Percentiles rank a stretch among this genome's conserved stretches.
Conservation (phyloP, 208 protist species). For the Herpetomonas samuelpessoai region DNA sequence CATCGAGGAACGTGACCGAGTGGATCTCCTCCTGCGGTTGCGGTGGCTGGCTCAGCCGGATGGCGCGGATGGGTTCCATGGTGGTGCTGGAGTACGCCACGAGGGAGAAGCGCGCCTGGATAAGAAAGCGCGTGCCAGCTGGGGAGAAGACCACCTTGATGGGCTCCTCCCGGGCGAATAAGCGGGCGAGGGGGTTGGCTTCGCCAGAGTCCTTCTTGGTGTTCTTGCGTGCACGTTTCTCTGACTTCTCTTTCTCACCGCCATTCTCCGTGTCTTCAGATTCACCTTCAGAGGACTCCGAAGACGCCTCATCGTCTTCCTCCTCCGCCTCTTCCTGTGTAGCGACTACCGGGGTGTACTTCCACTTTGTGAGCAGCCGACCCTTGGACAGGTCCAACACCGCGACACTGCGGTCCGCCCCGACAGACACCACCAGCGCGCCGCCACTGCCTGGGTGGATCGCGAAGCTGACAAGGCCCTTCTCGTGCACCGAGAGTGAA, state of each 20-base stretch:
- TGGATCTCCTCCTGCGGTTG: conserved; percentile 58
- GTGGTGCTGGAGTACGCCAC: conserved; percentile 45
- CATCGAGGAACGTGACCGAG: conserved; percentile 28
- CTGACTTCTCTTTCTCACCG: no score
- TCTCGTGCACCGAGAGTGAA: conserved; percentile 56
- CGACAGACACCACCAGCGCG: conserved; percentile 48
- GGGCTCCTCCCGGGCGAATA: conserved; percentile 31
- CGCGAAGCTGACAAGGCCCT: conserved; percentile 32
- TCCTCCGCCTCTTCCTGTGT: conserved; percentile 4
- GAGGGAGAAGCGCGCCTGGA: conserved; percentile 49
- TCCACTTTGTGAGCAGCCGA: conserved; percentile 74
- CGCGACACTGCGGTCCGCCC: conserved; percentile 51
- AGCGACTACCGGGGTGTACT: conserved; percentile 32
- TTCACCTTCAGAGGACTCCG: neutral
- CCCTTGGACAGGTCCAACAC: conserved; percentile 59
- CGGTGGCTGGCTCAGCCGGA: conserved; percentile 18
- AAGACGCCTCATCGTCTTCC: neutral
- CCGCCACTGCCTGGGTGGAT: conserved; percentile 54
- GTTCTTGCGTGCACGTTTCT: no score
- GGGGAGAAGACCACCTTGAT: conserved; percentile 50
- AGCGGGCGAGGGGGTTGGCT: neutral
- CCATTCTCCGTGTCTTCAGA: neutral
- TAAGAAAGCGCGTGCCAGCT: conserved; percentile 28
- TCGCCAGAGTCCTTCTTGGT: neutral
- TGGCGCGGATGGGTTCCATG: conserved; percentile 25